A percentile compares a stretch with the other conserved stretches of the same genome.
These are phyloP conservation scores for Comarum palustre DNA, from an alignment of 306 rosid species.

Conservation along the genomic window DNA sequence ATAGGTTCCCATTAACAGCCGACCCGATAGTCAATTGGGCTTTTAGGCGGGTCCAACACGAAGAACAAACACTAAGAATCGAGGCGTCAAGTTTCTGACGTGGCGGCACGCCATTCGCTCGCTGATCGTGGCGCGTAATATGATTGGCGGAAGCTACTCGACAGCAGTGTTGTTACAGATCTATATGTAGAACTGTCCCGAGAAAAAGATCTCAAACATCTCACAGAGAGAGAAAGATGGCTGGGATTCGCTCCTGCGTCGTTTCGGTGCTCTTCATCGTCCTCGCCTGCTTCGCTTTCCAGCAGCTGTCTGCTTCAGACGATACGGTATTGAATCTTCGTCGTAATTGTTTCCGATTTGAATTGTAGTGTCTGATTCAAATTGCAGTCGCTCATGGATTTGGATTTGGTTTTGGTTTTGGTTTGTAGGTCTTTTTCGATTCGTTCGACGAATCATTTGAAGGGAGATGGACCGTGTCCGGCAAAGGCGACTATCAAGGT, in stretches of 20 bases:
- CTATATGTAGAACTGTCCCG: constrained; percentile 22
- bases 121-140: constrained; percentile 40
- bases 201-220: not conserved
- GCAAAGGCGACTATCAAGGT: constrained; percentile 73
- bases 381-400: constrained; percentile 1
- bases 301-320: constrained; percentile 54
- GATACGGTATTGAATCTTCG: constrained; percentile 37
- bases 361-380: not conserved
- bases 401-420: constrained; percentile 15
- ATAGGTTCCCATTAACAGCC: too few species aligned
- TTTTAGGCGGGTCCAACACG: not conserved
- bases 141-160: constrained; percentile 60
- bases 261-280: constrained; percentile 32
- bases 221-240: constrained; percentile 11
- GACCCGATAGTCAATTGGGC: not conserved
- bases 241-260: constrained; percentile 25
- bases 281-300: constrained; percentile 41
- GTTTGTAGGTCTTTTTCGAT: constrained; percentile 67
- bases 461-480: constrained; percentile 73
- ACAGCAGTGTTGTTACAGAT: constrained; percentile 31
- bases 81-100: constrained; percentile 23
- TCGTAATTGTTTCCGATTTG: not conserved
- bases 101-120: constrained; percentile 30
- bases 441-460: constrained; percentile 74
- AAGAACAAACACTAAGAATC: not conserved